Conservation (phyloP, 441 rosid species). For the Jatropha podagrica region DNA sequence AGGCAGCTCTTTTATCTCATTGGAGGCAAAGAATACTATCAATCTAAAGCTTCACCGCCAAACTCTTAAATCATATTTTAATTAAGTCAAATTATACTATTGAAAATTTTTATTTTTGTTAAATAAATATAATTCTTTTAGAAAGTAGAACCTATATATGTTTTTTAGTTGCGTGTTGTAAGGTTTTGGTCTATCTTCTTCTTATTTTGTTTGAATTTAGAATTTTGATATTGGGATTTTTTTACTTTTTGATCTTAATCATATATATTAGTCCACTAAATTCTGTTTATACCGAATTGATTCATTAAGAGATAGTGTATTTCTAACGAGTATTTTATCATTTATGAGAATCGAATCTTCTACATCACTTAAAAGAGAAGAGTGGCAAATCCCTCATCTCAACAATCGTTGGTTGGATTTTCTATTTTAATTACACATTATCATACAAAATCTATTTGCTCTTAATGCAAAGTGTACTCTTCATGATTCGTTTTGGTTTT, state of each 20-base stretch:
- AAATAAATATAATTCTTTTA: constrained; percentile 29
- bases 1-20: constrained; percentile 22
- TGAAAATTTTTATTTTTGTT: background rate
- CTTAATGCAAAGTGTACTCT: constrained; percentile 28
- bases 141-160: constrained; percentile 44
- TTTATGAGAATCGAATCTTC: too few species aligned
- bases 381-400: too few species aligned
- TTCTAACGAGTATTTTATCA: too few species aligned
- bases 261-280: too few species aligned
- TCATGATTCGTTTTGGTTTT: constrained; percentile 22
- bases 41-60: background rate
- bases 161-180: constrained; percentile 46
- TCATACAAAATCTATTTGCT: constrained; percentile 26
- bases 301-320: too few species aligned
- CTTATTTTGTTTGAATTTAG: constrained; percentile 26
- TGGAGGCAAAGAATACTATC: constrained; percentile 38
- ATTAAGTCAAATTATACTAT: background rate
- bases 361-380: too few species aligned
- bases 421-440: background rate
- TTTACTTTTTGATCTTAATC: background rate
- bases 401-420: too few species aligned
- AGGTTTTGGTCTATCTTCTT: constrained; percentile 58
- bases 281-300: too few species aligned
- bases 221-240: constrained; percentile 2
- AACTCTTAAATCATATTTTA: background rate